Evolutionary conservation across 2,329 filamentous ascomycete genomes (phyloP).

Genomic region (Clarireedia sp.): DNA sequence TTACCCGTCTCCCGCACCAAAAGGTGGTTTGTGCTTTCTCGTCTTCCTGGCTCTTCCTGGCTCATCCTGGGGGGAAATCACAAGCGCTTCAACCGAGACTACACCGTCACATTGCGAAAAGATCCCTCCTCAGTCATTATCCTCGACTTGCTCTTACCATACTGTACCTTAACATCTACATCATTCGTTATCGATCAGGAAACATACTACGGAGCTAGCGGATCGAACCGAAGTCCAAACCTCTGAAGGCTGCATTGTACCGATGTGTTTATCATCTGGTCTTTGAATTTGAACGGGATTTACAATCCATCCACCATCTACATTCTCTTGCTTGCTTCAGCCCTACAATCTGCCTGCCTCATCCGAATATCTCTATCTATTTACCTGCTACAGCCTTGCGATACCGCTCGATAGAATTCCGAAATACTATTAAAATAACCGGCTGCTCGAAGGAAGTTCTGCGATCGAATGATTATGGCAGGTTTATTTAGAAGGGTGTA

Average conservation of each 20-base stretch:
- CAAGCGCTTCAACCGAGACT: neutral
- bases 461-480: conserved; percentile 56
- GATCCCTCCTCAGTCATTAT: neutral
- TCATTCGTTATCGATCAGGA: no score
- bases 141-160: neutral
- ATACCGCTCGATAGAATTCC: conserved; percentile 6
- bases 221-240: neutral
- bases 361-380: neutral
- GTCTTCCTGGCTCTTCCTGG: neutral
- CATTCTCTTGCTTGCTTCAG: neutral
- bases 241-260: neutral
- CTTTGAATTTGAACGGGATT: neutral
- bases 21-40: neutral
- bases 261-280: neutral
- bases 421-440: neutral
- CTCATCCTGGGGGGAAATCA: neutral
- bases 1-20: neutral
- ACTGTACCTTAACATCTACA: neutral
- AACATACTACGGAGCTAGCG: no score
- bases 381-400: conserved; percentile 21
- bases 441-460: neutral
- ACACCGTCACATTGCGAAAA: neutral
- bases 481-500: conserved; percentile 90
- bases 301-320: conserved; percentile 2
- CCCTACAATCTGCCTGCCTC: neutral